Percentiles rank a stretch among this genome's conserved stretches.
These are phyloP conservation scores for Phaeophleospora eucalypticola DNA, from an alignment of 2,329 filamentous ascomycete genomes.

Conservation along the genomic window DNA sequence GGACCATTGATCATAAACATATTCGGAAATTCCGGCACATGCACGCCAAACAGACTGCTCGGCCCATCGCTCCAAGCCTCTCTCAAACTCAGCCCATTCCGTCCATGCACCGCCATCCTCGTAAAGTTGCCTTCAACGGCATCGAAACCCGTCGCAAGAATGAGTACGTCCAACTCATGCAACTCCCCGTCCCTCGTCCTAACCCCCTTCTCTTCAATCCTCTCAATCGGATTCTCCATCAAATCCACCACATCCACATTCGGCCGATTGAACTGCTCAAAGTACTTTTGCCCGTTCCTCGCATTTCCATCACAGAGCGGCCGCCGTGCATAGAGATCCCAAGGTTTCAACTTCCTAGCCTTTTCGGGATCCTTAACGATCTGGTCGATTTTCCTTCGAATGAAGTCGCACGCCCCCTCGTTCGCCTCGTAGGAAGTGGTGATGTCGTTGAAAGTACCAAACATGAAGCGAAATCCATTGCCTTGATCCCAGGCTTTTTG, in stretches of 20 bases:
- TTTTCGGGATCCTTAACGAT: slow-evolving; percentile 49
- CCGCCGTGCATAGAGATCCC: slow-evolving; percentile 46
- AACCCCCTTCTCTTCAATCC: slow-evolving; percentile 52
- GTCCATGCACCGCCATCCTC: slow-evolving; percentile 31
- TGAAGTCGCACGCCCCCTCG: slow-evolving; percentile 53
- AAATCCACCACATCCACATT: slow-evolving; percentile 42
- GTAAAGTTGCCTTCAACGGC: slow-evolving; percentile 35
- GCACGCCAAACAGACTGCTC: slow-evolving; percentile 36
- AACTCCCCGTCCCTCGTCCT: slow-evolving; percentile 37
- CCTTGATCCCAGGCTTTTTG: slow-evolving; percentile 49
- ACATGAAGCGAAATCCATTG: slow-evolving; percentile 53
- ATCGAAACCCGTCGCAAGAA: slow-evolving; percentile 46
- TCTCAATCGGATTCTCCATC: slow-evolving; percentile 40
- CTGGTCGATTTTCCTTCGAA: slow-evolving; percentile 49
- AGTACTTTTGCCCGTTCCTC: slow-evolving; percentile 45
- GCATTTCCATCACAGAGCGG: slow-evolving; percentile 32
- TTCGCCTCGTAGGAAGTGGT: slow-evolving; percentile 48
- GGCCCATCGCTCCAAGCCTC: slow-evolving; percentile 34
- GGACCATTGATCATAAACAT: slow-evolving; percentile 40
- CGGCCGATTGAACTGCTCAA: slow-evolving; percentile 41
- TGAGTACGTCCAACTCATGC: slow-evolving; percentile 42
- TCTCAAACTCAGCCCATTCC: slow-evolving; percentile 26
- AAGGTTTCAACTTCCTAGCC: slow-evolving; percentile 51
- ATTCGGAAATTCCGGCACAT: slow-evolving; percentile 39
- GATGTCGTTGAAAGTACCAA: slow-evolving; percentile 53